phyloP scores from a whole-genome alignment of 768 basidiomycete genomes.

The Amanita pseudoporphyria region DNA sequence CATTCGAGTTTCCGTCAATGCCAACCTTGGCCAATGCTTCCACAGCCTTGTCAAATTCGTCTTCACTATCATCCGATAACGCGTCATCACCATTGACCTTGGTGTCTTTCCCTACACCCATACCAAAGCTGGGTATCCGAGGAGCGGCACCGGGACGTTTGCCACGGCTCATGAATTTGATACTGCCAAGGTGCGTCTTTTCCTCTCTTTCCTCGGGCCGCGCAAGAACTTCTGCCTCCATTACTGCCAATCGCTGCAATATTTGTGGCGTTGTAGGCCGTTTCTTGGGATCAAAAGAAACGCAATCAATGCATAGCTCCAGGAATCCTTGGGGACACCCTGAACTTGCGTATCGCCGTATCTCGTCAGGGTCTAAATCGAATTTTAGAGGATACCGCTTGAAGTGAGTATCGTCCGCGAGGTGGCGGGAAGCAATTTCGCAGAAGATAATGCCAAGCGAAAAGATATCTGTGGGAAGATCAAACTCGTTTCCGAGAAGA shows the following conservation, averaged over 20 bases:
- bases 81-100: slow-evolving; percentile 22
- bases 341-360: slow-evolving; percentile 52
- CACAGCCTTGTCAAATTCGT: slow-evolving; percentile 58
- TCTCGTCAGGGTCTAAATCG: slow-evolving; percentile 67
- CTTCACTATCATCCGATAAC: slow-evolving; percentile 52
- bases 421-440: slow-evolving; percentile 74
- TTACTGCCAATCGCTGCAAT: slow-evolving; percentile 64
- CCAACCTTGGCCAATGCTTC: slow-evolving; percentile 41
- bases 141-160: slow-evolving; percentile 50
- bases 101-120: slow-evolving; percentile 57
- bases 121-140: slow-evolving; percentile 83
- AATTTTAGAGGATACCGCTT: slow-evolving; percentile 76
- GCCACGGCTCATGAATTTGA: slow-evolving; percentile 69
- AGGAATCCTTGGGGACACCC: slow-evolving; percentile 78
- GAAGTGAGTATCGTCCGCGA: slow-evolving; percentile 75
- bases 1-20: slow-evolving; percentile 38
- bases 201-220: slow-evolving; percentile 57
- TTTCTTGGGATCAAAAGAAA: slow-evolving; percentile 47
- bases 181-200: slow-evolving; percentile 65
- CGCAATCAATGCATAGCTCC: slow-evolving; percentile 70
- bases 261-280: slow-evolving; percentile 76
- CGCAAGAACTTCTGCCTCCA: slow-evolving; percentile 77
- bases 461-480: slow-evolving; percentile 90
- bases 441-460: slow-evolving; percentile 90
- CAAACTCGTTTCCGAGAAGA: slow-evolving; percentile 82